phyloP scores from a whole-genome alignment of 176 grass and related monocot genomes.

The Rhynchospora pubera region DNA sequence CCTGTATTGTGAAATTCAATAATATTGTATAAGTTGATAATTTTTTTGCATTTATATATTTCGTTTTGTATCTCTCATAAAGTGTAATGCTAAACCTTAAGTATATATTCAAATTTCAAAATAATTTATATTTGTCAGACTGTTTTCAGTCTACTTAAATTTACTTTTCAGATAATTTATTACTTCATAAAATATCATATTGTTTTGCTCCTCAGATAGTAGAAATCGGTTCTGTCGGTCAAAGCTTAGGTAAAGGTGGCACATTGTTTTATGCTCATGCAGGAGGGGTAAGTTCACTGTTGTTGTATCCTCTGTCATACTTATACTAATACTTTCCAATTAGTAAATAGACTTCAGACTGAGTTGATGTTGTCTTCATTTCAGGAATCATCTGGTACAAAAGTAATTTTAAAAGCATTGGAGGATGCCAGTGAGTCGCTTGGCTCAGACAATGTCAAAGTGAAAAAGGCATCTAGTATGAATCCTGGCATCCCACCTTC shows the following conservation, averaged over 20 bases:
- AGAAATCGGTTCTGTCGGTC: slow-evolving; percentile 87
- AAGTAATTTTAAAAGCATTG: slow-evolving; percentile 65
- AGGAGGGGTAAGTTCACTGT: slow-evolving; percentile 42
- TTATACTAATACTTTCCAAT: not conserved
- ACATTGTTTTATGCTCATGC: slow-evolving; percentile 75
- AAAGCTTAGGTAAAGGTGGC: slow-evolving; percentile 45
- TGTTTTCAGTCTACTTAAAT: not conserved
- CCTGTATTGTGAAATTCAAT: not conserved
- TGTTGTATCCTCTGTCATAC: not conserved
- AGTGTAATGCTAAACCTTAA: not conserved
- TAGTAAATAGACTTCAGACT: not conserved
- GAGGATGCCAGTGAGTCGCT: slow-evolving; percentile 74
- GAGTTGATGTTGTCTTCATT: slow-evolving; percentile 19
- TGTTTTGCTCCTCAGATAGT: slow-evolving; percentile 46
- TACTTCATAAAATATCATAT: not conserved
- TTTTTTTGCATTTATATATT: not conserved
- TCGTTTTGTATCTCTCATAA: not conserved
- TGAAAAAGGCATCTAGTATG: slow-evolving; percentile 51
- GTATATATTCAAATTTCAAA: not conserved
- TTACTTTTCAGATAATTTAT: not conserved
- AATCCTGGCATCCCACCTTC: slow-evolving; percentile 97
- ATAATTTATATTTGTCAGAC: not conserved
- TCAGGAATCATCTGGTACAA: slow-evolving; percentile 55
- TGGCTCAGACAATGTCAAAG: slow-evolving; percentile 80
- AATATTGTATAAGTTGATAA: not conserved